Base-by-base conservation (phyloP, 1,284 basidiomycete genomes). In the Heimioporus retisporus region DNA sequence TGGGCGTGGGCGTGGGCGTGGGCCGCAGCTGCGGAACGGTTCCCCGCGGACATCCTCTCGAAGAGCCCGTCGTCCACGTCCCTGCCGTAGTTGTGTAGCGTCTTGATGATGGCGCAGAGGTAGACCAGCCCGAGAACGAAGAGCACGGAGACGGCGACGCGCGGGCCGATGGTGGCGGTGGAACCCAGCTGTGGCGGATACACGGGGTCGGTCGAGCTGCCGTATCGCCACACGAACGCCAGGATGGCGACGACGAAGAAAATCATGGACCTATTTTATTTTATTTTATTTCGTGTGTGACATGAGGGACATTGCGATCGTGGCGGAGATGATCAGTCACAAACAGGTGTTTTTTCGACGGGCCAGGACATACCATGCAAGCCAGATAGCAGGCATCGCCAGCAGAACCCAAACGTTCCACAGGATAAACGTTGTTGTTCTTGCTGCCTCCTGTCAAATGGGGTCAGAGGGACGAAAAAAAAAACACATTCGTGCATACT, bases 351-450 rank as follows among this genome's bases (percentile, higher is more conserved):
- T 25, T 2, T 51, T 51, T n/a, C 53, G 25, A 58, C 13, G n/a
- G 31, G 18, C 7, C 11, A 50, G 18, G 44, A 77, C 76, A 18
- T 70, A 88, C 91, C 92, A 94, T 21, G 91, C 85, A 68, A 94
- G 86, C 88, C 91, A 94, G 19, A 93, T 81, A 0, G 85, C 88
- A 0, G 93, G 93, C 80, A 92, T 89, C 1, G 91, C 88, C 19
- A 94, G 81, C 14, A 94, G 73, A 2, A 93, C 90, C 93, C 93
- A 94, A 18, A 93, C 90, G 69, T 94, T 94, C 93, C 93, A 94
- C 77, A 87, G 84, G 25, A 94, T 87, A 14, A 85, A 79, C 0
- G 92, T 90, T 48, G 89, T 86, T 0, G 86, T 86, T 75, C 85
- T 87, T 62, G 87, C 85, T 28, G 91, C 90, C 78, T 93, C 92